A percentile compares a stretch with the other conserved stretches of the same genome.
These are phyloP conservation scores for Trametes pubescens DNA, from an alignment of 1,284 basidiomycete genomes.

Conservation along the genomic window DNA sequence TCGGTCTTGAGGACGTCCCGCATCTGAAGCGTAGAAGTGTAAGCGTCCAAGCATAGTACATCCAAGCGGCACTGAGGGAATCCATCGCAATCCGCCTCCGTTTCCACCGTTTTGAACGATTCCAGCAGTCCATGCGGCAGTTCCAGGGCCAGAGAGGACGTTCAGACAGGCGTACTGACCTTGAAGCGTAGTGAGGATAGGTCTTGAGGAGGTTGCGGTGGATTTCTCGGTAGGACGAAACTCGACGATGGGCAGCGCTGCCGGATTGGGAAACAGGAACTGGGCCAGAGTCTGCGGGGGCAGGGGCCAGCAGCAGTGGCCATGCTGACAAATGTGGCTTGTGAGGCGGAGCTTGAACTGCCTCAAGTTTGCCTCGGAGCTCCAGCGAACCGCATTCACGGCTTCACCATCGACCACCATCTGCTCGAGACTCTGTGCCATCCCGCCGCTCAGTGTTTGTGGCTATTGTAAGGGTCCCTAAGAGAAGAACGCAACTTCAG, in stretches of 20 bases:
- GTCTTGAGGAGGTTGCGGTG: slow-evolving; percentile 45
- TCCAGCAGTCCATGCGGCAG: slow-evolving; percentile 9
- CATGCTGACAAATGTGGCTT: slow-evolving; percentile 16
- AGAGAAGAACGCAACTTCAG: slow-evolving; percentile 34
- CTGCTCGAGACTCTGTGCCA: slow-evolving; percentile 37
- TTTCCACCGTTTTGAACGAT: slow-evolving; percentile 16
- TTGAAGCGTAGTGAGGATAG: slow-evolving; percentile 35
- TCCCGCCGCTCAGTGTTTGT: slow-evolving; percentile 29
- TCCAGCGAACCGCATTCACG: slow-evolving; percentile 43
- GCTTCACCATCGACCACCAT: slow-evolving; percentile 59
- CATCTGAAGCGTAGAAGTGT: slow-evolving; percentile 63
- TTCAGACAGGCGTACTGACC: slow-evolving; percentile 40
- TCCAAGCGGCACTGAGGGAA: slow-evolving; percentile 37
- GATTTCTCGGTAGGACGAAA: slow-evolving; percentile 31
- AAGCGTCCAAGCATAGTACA: slow-evolving; percentile 35
- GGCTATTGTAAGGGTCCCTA: slow-evolving; percentile 37
- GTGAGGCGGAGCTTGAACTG: slow-evolving; percentile 42
- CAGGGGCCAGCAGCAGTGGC: neutral
- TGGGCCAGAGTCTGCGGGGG: slow-evolving; percentile 35
- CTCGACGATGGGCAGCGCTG: slow-evolving; percentile 22
- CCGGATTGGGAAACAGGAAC: slow-evolving; percentile 28
- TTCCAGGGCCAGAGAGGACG: slow-evolving; percentile 17
- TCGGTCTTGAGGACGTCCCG: slow-evolving; percentile 93
- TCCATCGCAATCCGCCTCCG: slow-evolving; percentile 40
- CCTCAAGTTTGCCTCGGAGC: slow-evolving; percentile 39